Base-by-base conservation (phyloP, 2,329 filamentous ascomycete species). In the Penicillium sp. region DNA sequence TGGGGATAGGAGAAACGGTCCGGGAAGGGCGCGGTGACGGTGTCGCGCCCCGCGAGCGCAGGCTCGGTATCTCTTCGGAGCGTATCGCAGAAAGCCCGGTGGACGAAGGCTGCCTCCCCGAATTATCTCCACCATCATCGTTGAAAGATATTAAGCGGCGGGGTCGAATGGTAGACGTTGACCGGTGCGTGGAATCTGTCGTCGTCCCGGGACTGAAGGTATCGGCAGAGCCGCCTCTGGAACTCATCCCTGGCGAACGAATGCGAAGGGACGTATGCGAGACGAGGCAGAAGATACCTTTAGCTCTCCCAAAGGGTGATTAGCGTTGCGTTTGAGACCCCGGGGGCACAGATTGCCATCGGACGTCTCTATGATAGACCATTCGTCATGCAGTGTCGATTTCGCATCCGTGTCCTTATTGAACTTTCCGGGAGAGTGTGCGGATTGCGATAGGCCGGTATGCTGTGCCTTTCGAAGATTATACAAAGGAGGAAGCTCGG, bases 101-200 rank as follows among this genome's bases (percentile, higher is more conserved):
- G 50, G 72, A 64, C 49, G 61, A 67, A 52, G 67, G 64, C 26
- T 70, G 71, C 47, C 55, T 66, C 52, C 67, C 64, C 53, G 54
- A 67, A 51, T 67, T 67, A 44, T 71, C 73, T 30, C 72, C 70
- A 49, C 73, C 73, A 49, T 77, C 77, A 62, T 80, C 76, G 64
- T 73, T 70, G 49, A 79, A 75, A 23, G 79, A 80, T 60, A 81
- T 76, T 56, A 81, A 68, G 47, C 79, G 77, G 60, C 78, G 79
- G 60, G 80, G 77, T 66, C 80, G 77, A 57, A 82, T 69, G 41
- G 77, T 76, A 26, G 78, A 79, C 65, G 70, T 71, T 31, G 75
- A 73, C 62, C 70, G 69, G 48, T 64, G 73, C 59, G 65, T 70
- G 41, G 72, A 71, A 66, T 70, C 29, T 35, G 69, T 73, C 46